Evolutionary conservation across 129 eudicot species (phyloP).

Genomic region (Gnaphalium uliginosum): DNA sequence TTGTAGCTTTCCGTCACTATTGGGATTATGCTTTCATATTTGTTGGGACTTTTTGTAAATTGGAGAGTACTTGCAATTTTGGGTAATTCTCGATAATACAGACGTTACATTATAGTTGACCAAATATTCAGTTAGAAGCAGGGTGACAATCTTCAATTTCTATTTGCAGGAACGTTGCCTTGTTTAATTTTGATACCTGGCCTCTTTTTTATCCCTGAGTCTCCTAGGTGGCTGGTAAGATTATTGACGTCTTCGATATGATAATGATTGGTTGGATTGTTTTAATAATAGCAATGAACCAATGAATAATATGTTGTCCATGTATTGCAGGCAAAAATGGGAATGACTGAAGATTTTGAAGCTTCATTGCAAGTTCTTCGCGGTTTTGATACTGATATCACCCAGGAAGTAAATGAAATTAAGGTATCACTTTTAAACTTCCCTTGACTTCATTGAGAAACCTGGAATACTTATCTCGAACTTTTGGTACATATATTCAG

Average conservation of each 20-base stretch:
- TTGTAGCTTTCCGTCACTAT: constrained; percentile 85
- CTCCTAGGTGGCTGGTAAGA: constrained; percentile 96
- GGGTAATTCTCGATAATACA: constrained; percentile 43
- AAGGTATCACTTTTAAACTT: constrained; percentile 48
- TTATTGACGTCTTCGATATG: not conserved
- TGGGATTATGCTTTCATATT: constrained; percentile 81
- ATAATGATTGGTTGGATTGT: constrained; percentile 9
- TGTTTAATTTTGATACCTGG: constrained; percentile 86
- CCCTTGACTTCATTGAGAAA: not conserved
- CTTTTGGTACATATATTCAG: not conserved
- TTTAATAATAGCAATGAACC: not conserved
- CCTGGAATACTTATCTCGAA: constrained; percentile 3
- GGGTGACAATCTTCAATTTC: not conserved
- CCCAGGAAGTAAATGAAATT: constrained; percentile 87
- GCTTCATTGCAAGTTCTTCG: constrained; percentile 95
- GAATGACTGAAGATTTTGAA: constrained; percentile 94
- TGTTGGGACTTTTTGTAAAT: constrained; percentile 74
- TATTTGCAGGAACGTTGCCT: constrained; percentile 69
- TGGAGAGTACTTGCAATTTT: constrained; percentile 92
- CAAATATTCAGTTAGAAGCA: constrained; percentile 6
- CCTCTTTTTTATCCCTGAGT: constrained; percentile 89
- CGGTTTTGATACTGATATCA: constrained; percentile 86
- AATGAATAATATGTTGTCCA: not conserved
- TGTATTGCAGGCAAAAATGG: constrained; percentile 84
- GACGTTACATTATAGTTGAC: not conserved